Conservation (phyloP, 495 filamentous ascomycete species). For the Podospora pseudopauciseta region DNA sequence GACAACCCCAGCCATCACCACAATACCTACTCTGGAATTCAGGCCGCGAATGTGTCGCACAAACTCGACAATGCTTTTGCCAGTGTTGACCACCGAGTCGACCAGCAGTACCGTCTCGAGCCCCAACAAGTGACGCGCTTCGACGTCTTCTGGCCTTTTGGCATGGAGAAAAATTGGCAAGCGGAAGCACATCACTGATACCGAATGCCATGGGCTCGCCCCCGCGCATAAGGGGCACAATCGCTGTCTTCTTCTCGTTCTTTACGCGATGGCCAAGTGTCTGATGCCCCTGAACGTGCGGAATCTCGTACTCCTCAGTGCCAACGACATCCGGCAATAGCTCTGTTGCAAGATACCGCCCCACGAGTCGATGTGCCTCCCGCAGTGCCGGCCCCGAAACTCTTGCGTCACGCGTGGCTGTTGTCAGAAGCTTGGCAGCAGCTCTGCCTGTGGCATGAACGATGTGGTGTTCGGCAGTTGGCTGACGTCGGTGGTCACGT, state of each 20-base stretch:
- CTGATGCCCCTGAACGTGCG: slow-evolving; percentile 51
- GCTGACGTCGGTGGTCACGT: neutral
- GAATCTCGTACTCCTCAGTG: slow-evolving; percentile 50
- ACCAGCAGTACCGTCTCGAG: slow-evolving; percentile 51
- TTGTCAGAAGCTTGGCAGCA: slow-evolving; percentile 55
- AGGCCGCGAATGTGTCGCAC: slow-evolving; percentile 48
- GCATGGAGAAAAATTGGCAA: slow-evolving; percentile 58
- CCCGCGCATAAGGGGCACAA: slow-evolving; percentile 63
- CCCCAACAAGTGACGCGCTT: slow-evolving; percentile 39
- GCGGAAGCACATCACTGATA: slow-evolving; percentile 53
- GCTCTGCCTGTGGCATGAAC: slow-evolving; percentile 44
- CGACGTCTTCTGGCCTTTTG: slow-evolving; percentile 44
- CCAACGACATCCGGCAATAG: slow-evolving; percentile 50
- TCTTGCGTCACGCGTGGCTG: slow-evolving; percentile 52
- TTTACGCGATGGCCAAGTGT: slow-evolving; percentile 51
- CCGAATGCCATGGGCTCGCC: slow-evolving; percentile 66
- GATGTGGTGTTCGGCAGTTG: slow-evolving; percentile 25
- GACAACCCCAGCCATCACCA: slow-evolving; percentile 57
- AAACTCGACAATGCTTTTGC: slow-evolving; percentile 52
- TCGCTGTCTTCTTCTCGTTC: slow-evolving; percentile 50
- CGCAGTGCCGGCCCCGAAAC: slow-evolving; percentile 46
- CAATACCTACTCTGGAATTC: slow-evolving; percentile 41
- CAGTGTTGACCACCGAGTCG: slow-evolving; percentile 61
- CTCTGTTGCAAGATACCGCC: slow-evolving; percentile 53
- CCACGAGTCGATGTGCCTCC: slow-evolving; percentile 49